These are phyloP conservation scores for Pythium biforme DNA, from an alignment of 352 stramenopile species.

Conservation along the genomic window DNA sequence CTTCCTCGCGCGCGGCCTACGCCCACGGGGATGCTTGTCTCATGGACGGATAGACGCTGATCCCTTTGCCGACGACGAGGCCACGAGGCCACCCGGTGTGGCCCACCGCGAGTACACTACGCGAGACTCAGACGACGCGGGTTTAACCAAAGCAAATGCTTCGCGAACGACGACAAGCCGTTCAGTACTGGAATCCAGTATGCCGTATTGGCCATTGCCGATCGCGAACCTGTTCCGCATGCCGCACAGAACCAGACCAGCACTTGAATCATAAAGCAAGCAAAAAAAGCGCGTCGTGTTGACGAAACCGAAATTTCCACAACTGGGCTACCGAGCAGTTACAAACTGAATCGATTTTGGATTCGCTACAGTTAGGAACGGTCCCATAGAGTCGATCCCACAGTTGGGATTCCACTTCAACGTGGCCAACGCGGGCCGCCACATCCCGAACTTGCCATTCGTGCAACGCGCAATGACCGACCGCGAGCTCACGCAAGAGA, in stretches of 20 bases:
- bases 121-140: neutral
- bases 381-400: neutral
- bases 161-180: neutral
- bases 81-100: too few species aligned
- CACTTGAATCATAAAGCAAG: neutral
- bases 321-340: neutral
- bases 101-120: too few species aligned
- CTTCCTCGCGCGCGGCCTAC: neutral
- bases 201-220: neutral
- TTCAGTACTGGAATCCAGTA: neutral
- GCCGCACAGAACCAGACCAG: neutral
- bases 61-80: neutral
- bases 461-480: conserved; percentile 6
- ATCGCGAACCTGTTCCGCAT: neutral
- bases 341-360: neutral
- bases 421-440: too few species aligned
- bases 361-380: neutral
- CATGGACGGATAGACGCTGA: neutral
- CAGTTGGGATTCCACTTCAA: conserved; percentile 23
- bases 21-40: neutral
- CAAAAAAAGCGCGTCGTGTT: neutral
- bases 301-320: conserved; percentile 8
- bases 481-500: conserved; percentile 17
- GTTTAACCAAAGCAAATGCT: neutral
- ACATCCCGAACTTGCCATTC: too few species aligned